Percentiles rank a stretch among this genome's conserved stretches.
These are phyloP conservation scores for Thielaviopsis populi DNA, from an alignment of 2,329 filamentous ascomycete genomes.

Conservation along the genomic window DNA sequence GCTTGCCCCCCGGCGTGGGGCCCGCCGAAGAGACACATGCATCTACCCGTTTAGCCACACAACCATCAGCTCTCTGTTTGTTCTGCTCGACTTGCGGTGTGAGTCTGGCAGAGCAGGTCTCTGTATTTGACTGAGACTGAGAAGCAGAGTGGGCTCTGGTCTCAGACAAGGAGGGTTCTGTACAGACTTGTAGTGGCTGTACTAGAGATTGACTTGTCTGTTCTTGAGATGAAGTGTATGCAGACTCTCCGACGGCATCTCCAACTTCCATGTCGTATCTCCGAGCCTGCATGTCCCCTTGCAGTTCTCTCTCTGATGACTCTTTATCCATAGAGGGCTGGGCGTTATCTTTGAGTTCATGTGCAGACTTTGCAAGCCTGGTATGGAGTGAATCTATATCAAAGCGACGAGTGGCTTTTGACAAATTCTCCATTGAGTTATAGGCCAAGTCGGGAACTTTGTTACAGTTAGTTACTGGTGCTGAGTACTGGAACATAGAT, in stretches of 20 bases:
- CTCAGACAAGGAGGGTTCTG: neutral
- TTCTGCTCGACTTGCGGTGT: slow-evolving; percentile 10
- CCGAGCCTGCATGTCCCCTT: neutral
- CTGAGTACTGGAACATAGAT: neutral
- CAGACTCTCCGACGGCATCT: neutral
- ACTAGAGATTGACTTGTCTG: neutral
- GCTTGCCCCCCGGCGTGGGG: neutral
- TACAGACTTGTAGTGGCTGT: neutral
- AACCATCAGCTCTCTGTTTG: neutral
- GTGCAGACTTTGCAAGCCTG: neutral
- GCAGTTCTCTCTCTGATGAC: neutral
- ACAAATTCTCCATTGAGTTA: slow-evolving; percentile 30
- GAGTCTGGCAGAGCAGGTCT: neutral
- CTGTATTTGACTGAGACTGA: neutral
- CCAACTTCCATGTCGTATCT: neutral
- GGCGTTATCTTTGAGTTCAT: neutral
- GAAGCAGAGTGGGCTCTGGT: too few relatives aligned
- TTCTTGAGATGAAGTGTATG: neutral
- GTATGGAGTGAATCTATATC: neutral
- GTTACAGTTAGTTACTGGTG: slow-evolving; percentile 16
- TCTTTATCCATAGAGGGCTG: neutral
- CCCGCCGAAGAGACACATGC: neutral
- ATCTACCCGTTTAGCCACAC: neutral
- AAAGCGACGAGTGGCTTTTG: neutral
- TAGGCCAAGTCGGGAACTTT: slow-evolving; percentile 39